phyloP scores from a whole-genome alignment of 148 eudicot genomes.

The Arbutus unedo region DNA sequence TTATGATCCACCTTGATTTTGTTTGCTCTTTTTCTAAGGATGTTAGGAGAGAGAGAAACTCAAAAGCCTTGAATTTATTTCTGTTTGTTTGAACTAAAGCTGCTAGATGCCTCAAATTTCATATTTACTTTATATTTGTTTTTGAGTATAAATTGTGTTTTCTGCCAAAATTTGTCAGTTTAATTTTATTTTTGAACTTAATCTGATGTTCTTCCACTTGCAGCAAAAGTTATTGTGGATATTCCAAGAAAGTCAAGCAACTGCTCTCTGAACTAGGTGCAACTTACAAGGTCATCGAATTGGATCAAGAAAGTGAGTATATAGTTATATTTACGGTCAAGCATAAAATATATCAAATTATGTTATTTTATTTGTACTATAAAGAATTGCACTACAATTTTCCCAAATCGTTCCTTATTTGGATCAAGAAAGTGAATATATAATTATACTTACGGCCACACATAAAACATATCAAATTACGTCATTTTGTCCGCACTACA shows the following conservation, averaged over 20 bases:
- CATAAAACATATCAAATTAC: too few species aligned
- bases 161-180: background rate
- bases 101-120: background rate
- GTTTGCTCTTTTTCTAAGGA: too few species aligned
- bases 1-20: too few species aligned
- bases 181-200: too few species aligned
- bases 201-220: conserved; percentile 12
- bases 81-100: background rate
- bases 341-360: background rate
- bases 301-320: conserved; percentile 68
- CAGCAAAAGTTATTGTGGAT: conserved; percentile 82
- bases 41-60: too few species aligned
- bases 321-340: background rate
- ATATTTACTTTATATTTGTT: background rate
- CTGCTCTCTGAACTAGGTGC: conserved; percentile 62
- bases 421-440: too few species aligned
- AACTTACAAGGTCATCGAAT: conserved; percentile 53
- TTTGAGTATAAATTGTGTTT: background rate
- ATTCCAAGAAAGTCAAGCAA: conserved; percentile 54
- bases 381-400: too few species aligned
- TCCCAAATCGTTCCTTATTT: too few species aligned
- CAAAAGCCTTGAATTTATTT: too few species aligned
- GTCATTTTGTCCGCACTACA: too few species aligned
- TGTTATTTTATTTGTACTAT: too few species aligned
- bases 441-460: too few species aligned